These are phyloP conservation scores for Boletus vinaceobasis DNA, from an alignment of 768 basidiomycete species.

Conservation along the genomic window DNA sequence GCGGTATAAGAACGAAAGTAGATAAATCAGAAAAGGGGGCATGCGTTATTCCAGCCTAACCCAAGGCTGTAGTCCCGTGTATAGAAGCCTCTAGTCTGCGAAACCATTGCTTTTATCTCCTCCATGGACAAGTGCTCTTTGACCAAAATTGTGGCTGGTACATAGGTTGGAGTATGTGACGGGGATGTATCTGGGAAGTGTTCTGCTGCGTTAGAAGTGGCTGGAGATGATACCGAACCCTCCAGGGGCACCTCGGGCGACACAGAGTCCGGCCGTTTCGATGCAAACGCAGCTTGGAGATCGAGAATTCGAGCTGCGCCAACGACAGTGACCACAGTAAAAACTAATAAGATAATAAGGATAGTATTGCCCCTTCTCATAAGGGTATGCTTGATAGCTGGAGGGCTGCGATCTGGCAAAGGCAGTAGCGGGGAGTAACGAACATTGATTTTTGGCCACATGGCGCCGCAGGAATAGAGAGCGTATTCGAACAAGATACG, in stretches of 20 bases:
- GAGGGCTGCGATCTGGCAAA: neutral
- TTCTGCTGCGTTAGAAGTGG: neutral
- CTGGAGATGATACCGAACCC: neutral
- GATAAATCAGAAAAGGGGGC: conserved; percentile 2
- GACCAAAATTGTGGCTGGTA: neutral
- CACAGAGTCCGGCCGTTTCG: conserved; percentile 1
- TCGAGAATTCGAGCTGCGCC: conserved; percentile 10
- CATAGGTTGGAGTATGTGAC: neutral
- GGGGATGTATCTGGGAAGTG: neutral
- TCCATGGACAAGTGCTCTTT: conserved; percentile 25
- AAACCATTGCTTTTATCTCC: conserved; percentile 34
- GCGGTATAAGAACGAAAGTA: neutral
- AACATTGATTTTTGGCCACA: conserved; percentile 13
- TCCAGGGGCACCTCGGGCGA: neutral
- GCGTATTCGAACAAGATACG: neutral
- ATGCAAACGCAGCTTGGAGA: conserved; percentile 5
- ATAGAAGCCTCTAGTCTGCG: conserved; percentile 39
- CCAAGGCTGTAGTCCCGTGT: conserved; percentile 42
- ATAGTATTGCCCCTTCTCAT: conserved; percentile 5
- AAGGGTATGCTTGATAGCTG: conserved; percentile 3
- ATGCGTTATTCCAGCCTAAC: conserved; percentile 45
- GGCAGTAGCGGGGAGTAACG: conserved; percentile 16
- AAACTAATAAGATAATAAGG: conserved; percentile 1
- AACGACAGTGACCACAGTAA: conserved; percentile 8
- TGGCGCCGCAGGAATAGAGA: neutral